Evolutionary conservation across 2,329 filamentous ascomycete genomes (phyloP).

Genomic region (Botrytis fragariae): DNA sequence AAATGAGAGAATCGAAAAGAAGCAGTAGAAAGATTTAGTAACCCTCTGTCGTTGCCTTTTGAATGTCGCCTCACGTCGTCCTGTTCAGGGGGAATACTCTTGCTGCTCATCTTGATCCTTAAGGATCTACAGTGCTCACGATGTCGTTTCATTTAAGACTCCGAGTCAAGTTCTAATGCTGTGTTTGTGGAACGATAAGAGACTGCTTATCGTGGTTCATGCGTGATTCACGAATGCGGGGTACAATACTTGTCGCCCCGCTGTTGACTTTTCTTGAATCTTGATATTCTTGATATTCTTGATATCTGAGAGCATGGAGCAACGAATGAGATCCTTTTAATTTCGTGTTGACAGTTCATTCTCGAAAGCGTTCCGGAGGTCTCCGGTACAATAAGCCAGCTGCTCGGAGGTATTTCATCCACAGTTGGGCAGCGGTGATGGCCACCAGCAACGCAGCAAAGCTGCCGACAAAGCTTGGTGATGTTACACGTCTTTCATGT

Average conservation of each 20-base stretch:
- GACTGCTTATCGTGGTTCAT: conserved; percentile 10
- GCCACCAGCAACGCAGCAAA: background rate
- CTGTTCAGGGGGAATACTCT: background rate
- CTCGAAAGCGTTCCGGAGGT: background rate
- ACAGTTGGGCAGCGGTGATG: background rate
- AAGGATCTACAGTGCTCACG: background rate
- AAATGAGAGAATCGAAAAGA: background rate
- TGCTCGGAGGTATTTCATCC: background rate
- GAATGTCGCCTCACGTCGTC: background rate
- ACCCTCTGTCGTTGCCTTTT: background rate
- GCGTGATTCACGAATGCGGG: conserved; percentile 12
- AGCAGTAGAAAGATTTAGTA: background rate
- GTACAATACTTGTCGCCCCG: conserved; percentile 3
- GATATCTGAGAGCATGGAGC: background rate
- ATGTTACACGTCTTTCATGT: conserved; percentile 1
- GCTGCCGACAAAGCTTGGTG: background rate
- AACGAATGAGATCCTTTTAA: background rate
- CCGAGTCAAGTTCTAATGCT: background rate
- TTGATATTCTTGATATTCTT: background rate
- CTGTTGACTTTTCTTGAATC: background rate
- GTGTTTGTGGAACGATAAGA: conserved; percentile 10
- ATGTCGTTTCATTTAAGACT: background rate
- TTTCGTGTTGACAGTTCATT: background rate
- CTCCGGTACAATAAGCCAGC: background rate
- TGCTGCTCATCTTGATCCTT: background rate